phyloP scores from a whole-genome alignment of 768 basidiomycete genomes.

The Collybia mongolica region DNA sequence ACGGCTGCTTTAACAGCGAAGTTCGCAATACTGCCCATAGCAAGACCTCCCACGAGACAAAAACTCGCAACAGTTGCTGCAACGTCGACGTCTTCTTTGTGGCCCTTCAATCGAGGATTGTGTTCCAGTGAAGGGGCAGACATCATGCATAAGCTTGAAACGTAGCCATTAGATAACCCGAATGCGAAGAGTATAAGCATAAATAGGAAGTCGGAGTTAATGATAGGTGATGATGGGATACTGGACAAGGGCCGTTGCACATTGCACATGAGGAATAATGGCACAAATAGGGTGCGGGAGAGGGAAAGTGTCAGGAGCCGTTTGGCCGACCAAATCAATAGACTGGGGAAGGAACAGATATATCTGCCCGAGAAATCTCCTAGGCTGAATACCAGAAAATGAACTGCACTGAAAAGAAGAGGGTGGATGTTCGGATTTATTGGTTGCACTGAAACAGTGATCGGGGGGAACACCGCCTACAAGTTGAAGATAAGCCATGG shows the following conservation, averaged over 20 bases:
- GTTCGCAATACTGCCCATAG: conserved; percentile 73
- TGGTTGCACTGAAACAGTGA: conserved; percentile 75
- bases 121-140: conserved; percentile 78
- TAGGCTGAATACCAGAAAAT: conserved; percentile 74
- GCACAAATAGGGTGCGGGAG: conserved; percentile 78
- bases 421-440: conserved; percentile 69
- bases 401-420: conserved; percentile 75
- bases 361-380: conserved; percentile 75
- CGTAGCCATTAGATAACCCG: conserved; percentile 80
- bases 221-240: conserved; percentile 40
- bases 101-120: conserved; percentile 68
- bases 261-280: conserved; percentile 88
- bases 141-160: conserved; percentile 80
- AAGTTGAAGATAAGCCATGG: conserved; percentile 7
- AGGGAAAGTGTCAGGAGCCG: conserved; percentile 64
- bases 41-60: conserved; percentile 74
- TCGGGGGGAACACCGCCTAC: conserved; percentile 85
- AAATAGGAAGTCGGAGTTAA: conserved; percentile 77
- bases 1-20: conserved; percentile 74
- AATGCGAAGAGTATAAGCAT: conserved; percentile 72
- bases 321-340: conserved; percentile 69
- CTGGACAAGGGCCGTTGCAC: conserved; percentile 47
- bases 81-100: conserved; percentile 77
- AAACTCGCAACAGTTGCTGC: conserved; percentile 83
- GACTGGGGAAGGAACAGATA: conserved; percentile 59